Evolutionary conservation across 2,329 filamentous ascomycete species (phyloP).

Genomic region (Eurotiales sp.): DNA sequence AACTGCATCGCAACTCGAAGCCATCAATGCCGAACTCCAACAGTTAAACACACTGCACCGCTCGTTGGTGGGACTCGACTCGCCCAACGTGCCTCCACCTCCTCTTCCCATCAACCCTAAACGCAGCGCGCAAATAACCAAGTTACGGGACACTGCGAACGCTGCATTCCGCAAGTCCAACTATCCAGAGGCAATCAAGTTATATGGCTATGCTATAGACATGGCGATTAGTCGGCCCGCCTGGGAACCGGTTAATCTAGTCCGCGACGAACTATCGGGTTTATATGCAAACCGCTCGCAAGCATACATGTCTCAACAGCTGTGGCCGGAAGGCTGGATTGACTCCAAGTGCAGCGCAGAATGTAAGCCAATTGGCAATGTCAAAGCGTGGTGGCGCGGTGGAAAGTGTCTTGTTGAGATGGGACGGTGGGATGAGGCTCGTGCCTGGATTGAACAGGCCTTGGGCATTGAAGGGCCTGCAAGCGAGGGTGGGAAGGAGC

Average conservation of each 20-base stretch:
- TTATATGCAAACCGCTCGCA: constrained; percentile 86
- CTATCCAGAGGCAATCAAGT: constrained; percentile 69
- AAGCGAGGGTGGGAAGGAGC: constrained; percentile 47
- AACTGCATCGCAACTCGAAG: constrained; percentile 41
- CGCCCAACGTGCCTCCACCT: constrained; percentile 70
- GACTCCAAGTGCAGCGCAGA: constrained; percentile 88
- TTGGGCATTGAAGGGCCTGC: constrained; percentile 74
- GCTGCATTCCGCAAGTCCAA: constrained; percentile 72
- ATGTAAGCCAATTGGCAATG: constrained; percentile 79
- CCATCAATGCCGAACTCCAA: constrained; percentile 62
- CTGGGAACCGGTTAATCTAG: constrained; percentile 83
- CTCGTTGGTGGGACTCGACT: constrained; percentile 61
- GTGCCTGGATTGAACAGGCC: constrained; percentile 70
- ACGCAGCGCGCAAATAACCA: constrained; percentile 79
- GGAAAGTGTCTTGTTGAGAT: constrained; percentile 87
- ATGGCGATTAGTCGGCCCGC: constrained; percentile 79
- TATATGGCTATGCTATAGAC: constrained; percentile 82
- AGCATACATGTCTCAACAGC: constrained; percentile 76
- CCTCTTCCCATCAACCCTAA: constrained; percentile 92
- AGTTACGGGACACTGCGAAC: constrained; percentile 87
- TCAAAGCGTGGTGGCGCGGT: constrained; percentile 90
- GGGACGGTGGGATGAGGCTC: constrained; percentile 78
- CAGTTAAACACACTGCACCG: constrained; percentile 77
- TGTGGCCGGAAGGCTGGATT: constrained; percentile 80
- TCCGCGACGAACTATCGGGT: constrained; percentile 76